Percentiles rank a stretch among this genome's conserved stretches.
Conservation (phyloP, 2,329 filamentous ascomycete species). For the Diaporthe sp. region DNA sequence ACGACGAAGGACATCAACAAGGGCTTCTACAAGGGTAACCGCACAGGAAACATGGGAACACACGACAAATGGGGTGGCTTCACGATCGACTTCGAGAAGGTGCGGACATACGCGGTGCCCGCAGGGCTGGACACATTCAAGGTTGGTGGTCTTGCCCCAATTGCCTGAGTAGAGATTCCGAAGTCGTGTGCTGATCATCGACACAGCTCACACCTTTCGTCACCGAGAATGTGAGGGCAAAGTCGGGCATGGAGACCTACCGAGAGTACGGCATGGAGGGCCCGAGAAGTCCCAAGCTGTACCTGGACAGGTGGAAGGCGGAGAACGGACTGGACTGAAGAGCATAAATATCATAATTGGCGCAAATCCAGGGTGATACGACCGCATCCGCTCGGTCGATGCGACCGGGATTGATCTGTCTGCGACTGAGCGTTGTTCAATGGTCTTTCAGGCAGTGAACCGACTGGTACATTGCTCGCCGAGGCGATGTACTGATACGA, state of each 20-base stretch:
- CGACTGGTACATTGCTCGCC: too few relatives aligned
- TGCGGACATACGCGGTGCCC: slow-evolving; percentile 91
- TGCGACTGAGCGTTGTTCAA: not conserved
- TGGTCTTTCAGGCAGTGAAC: not conserved
- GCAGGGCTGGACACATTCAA: slow-evolving; percentile 76
- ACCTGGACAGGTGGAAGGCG: slow-evolving; percentile 75
- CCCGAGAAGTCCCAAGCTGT: slow-evolving; percentile 71
- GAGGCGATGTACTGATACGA: not conserved
- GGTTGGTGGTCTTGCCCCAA: slow-evolving; percentile 59
- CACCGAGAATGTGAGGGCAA: slow-evolving; percentile 67
- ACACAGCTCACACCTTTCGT: slow-evolving; percentile 84
- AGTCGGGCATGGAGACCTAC: slow-evolving; percentile 45
- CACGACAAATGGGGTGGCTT: slow-evolving; percentile 90
- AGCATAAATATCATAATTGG: too few relatives aligned
- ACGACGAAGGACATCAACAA: slow-evolving; percentile 94
- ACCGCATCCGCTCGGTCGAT: not conserved
- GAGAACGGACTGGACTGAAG: slow-evolving; percentile 73
- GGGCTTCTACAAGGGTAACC: slow-evolving; percentile 97
- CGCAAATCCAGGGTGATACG: not conserved
- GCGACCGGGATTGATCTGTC: not conserved
- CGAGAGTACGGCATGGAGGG: slow-evolving; percentile 55
- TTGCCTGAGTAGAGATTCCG: not conserved
- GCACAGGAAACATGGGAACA: slow-evolving; percentile 86
- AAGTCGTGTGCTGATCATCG: slow-evolving; percentile 35
- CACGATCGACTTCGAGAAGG: slow-evolving; percentile 85